These are phyloP conservation scores for Microsporum canis DNA, from an alignment of 2,329 filamentous ascomycete genomes.

Conservation along the genomic window DNA sequence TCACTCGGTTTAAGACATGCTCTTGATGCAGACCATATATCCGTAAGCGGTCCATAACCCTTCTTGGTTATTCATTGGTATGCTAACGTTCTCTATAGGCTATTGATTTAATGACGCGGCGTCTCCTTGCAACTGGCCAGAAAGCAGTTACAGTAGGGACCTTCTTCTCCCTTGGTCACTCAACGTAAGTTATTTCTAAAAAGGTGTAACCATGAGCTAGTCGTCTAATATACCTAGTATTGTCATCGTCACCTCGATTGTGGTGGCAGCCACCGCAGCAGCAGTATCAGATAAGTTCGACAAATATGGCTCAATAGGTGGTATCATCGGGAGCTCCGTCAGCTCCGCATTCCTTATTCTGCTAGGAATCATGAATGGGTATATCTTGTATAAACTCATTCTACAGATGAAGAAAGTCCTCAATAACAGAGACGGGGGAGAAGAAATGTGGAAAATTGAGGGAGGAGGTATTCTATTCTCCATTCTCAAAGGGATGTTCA, in stretches of 20 bases:
- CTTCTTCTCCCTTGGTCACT: constrained; percentile 88
- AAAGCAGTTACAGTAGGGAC: constrained; percentile 84
- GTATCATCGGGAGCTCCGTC: constrained; percentile 80
- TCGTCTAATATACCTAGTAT: constrained; percentile 39
- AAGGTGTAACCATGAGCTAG: neutral
- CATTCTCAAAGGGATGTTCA: constrained; percentile 65
- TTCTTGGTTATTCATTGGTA: neutral
- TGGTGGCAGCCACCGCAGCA: constrained; percentile 81
- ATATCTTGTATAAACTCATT: constrained; percentile 72
- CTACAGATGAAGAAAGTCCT: constrained; percentile 55
- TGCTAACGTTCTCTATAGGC: constrained; percentile 38
- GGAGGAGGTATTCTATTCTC: constrained; percentile 64
- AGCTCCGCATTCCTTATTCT: constrained; percentile 73
- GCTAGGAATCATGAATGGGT: constrained; percentile 71
- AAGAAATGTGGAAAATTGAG: constrained; percentile 55
- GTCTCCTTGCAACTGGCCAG: constrained; percentile 74
- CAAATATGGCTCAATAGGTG: constrained; percentile 66
- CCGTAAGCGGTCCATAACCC: constrained; percentile 27
- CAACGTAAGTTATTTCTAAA: constrained; percentile 46
- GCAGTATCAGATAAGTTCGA: constrained; percentile 72
- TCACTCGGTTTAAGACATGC: constrained; percentile 84
- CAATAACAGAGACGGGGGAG: constrained; percentile 32
- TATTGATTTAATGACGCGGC: constrained; percentile 89
- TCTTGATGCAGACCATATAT: constrained; percentile 92
- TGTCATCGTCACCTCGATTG: constrained; percentile 78